phyloP scores from a whole-genome alignment of 23 red algal species.

The Pyropia haitanensis region DNA sequence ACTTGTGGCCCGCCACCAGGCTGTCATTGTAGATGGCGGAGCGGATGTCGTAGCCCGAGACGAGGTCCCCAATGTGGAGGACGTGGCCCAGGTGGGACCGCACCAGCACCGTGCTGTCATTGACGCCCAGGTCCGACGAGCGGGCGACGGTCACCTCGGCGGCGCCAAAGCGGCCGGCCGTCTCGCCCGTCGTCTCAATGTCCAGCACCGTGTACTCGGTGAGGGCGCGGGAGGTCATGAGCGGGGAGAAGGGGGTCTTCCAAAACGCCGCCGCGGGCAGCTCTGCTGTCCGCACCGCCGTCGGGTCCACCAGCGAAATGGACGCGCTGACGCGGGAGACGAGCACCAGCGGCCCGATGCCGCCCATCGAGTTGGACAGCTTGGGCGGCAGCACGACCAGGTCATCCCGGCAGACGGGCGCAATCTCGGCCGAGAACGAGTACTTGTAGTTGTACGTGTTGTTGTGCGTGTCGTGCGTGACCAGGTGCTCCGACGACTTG shows the following conservation, averaged over 20 bases:
- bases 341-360: constrained; percentile 86
- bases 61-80: constrained; percentile 72
- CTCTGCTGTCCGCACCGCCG: constrained; percentile 61
- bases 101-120: constrained; percentile 57
- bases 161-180: constrained; percentile 31
- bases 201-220: constrained; percentile 86
- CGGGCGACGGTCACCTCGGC: constrained; percentile 70
- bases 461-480: constrained; percentile 86
- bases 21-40: constrained; percentile 85
- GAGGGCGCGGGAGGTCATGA: constrained; percentile 66
- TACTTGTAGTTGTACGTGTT: constrained; percentile 97
- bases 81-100: constrained; percentile 79
- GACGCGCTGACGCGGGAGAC: constrained; percentile 51
- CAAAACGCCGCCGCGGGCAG: constrained; percentile 59
- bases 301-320: constrained; percentile 62
- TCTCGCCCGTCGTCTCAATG: constrained; percentile 49
- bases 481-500: constrained; percentile 86
- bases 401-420: constrained; percentile 92
- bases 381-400: constrained; percentile 77
- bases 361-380: constrained; percentile 55
- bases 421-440: constrained; percentile 90
- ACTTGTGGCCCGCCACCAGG: constrained; percentile 46
- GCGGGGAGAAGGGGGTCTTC: constrained; percentile 51
- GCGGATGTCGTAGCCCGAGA: constrained; percentile 85
- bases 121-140: constrained; percentile 70